Evolutionary conservation across 768 basidiomycete species (phyloP).

Genomic region (Symmetrospora coprosmae): DNA sequence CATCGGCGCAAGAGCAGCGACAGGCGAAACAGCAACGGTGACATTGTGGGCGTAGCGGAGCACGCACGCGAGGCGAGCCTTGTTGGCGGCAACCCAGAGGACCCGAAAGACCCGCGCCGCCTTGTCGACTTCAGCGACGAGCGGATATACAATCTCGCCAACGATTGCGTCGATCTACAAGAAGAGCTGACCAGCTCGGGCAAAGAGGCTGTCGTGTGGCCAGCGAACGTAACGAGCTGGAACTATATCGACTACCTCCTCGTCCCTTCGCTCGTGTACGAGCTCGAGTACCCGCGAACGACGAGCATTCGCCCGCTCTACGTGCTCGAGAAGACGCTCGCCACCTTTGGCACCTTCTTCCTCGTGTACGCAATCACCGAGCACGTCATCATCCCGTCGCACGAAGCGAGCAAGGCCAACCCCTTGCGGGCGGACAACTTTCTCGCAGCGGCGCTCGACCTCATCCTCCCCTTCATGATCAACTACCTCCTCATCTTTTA

Average conservation of each 20-base stretch:
- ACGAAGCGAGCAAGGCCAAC: slow-evolving; percentile 37
- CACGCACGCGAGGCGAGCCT: not conserved
- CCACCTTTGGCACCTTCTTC: slow-evolving; percentile 90
- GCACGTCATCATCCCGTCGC: slow-evolving; percentile 76
- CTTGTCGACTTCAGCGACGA: slow-evolving; percentile 50
- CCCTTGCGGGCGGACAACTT: slow-evolving; percentile 58
- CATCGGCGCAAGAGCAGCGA: not conserved
- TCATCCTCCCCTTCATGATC: slow-evolving; percentile 77
- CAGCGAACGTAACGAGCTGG: slow-evolving; percentile 63
- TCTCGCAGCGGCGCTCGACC: slow-evolving; percentile 60
- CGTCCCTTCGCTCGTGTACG: slow-evolving; percentile 85
- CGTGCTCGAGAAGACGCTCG: slow-evolving; percentile 58
- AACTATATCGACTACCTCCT: slow-evolving; percentile 76
- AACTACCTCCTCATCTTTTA: slow-evolving; percentile 28
- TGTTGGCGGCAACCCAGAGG: slow-evolving; percentile 1
- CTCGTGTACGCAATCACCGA: slow-evolving; percentile 77
- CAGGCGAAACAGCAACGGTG: not conserved
- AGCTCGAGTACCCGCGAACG: slow-evolving; percentile 88
- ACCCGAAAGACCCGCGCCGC: slow-evolving; percentile 13
- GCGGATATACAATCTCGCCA: slow-evolving; percentile 54
- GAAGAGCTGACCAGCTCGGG: slow-evolving; percentile 63
- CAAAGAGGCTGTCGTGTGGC: slow-evolving; percentile 56
- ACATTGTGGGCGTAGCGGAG: not conserved
- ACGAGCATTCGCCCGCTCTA: slow-evolving; percentile 55
- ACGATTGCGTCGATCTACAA: slow-evolving; percentile 60